phyloP scores from a whole-genome alignment of 129 eudicot species.

The Gnaphalium uliginosum region DNA sequence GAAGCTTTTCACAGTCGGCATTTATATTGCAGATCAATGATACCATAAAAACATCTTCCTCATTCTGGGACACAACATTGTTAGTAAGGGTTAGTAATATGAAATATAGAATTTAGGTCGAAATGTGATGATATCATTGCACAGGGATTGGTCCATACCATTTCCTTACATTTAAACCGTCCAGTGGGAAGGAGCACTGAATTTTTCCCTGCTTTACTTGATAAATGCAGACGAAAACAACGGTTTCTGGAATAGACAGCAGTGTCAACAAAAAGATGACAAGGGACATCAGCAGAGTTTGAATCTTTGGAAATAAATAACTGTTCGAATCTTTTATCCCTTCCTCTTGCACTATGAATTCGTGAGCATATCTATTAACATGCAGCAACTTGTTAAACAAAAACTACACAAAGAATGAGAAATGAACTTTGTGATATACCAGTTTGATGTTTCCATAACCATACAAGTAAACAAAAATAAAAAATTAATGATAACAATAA shows the following conservation, averaged over 20 bases:
- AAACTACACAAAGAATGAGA: not conserved
- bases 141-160: conserved; percentile 51
- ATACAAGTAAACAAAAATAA: not conserved
- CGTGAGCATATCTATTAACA: conserved; percentile 70
- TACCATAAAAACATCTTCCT: conserved; percentile 82
- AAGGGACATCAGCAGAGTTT: conserved; percentile 45
- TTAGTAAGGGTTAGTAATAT: not conserved
- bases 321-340: conserved; percentile 55
- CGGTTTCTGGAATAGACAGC: conserved; percentile 97
- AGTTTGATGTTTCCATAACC: conserved; percentile 22
- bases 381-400: conserved; percentile 2
- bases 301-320: conserved; percentile 72
- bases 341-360: conserved; percentile 49
- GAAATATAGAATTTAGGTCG: conserved; percentile 1
- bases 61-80: conserved; percentile 46
- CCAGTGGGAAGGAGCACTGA: conserved; percentile 81
- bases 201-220: conserved; percentile 92
- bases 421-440: conserved; percentile 11
- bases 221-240: conserved; percentile 82
- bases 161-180: conserved; percentile 84
- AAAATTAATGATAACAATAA: not conserved
- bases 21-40: conserved; percentile 92
- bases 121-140: conserved; percentile 20
- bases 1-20: conserved; percentile 75
- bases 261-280: conserved; percentile 83